Evolutionary conservation across 805 yeast genomes (phyloP).

Genomic region (Teunomyces atbi): DNA sequence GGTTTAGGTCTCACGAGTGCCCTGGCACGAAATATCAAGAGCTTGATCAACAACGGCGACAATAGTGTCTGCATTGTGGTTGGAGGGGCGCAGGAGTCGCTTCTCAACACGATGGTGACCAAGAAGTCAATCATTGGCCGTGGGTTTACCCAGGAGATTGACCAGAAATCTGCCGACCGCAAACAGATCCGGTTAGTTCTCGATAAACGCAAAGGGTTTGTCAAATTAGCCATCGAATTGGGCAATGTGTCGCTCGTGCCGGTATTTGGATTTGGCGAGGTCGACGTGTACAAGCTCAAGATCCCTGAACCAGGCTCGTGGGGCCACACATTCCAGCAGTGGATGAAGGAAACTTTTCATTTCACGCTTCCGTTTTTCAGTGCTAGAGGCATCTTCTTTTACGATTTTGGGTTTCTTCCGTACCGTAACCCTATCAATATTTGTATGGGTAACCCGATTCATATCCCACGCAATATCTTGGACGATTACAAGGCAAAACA

Average conservation of each 20-base stretch:
- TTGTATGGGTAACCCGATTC: conserved; percentile 69
- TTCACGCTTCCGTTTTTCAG: conserved; percentile 90
- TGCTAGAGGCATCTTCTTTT: conserved; percentile 89
- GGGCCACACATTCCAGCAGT: conserved; percentile 60
- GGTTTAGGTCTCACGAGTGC: conserved; percentile 85
- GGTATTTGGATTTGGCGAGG: conserved; percentile 89
- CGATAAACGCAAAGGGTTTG: conserved; percentile 80
- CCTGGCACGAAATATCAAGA: conserved; percentile 65
- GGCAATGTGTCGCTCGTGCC: conserved; percentile 85
- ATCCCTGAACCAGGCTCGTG: conserved; percentile 39
- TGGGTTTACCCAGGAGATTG: conserved; percentile 24
- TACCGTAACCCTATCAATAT: conserved; percentile 76
- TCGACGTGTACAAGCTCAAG: conserved; percentile 48
- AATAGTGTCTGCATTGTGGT: conserved; percentile 85
- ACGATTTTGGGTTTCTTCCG: conserved; percentile 89
- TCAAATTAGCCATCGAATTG: conserved; percentile 76
- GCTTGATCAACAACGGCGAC: conserved; percentile 57
- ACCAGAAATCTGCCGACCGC: not conserved
- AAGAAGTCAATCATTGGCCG: conserved; percentile 31
- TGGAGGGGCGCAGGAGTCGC: conserved; percentile 93
- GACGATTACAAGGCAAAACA: conserved; percentile 30
- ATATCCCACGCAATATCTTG: conserved; percentile 45
- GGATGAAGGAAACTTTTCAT: conserved; percentile 69
- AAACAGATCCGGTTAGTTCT: conserved; percentile 66
- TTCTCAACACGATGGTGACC: conserved; percentile 47